Percentiles rank a stretch among this genome's conserved stretches.
Conservation (phyloP, 2,329 filamentous ascomycete species). For the Septoria linicola region DNA sequence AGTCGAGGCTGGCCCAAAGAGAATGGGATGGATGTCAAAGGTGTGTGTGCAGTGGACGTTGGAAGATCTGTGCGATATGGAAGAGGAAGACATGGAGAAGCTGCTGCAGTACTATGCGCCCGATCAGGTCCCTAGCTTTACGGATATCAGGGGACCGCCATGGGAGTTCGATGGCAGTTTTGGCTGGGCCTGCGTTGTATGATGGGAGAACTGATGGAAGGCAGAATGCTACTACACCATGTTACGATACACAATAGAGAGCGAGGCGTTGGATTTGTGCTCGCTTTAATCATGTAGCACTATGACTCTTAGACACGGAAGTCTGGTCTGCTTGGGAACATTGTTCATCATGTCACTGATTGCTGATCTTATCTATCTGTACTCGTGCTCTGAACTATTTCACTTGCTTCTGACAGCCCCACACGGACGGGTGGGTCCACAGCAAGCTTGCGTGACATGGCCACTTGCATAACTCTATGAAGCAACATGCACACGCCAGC, state of each 20-base stretch:
- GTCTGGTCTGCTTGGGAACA: no score
- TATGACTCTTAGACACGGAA: no score
- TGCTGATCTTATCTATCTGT: no score
- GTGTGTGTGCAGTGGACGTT: conserved; percentile 86
- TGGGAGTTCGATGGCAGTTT: conserved; percentile 50
- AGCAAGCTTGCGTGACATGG: no score
- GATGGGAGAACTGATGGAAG: neutral
- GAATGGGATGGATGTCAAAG: conserved; percentile 93
- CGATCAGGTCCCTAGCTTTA: conserved; percentile 45
- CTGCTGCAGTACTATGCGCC: conserved; percentile 72
- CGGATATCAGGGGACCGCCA: conserved; percentile 42
- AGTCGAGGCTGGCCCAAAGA: conserved; percentile 71
- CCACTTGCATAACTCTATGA: no score
- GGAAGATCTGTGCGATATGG: conserved; percentile 79
- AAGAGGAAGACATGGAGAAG: conserved; percentile 75
- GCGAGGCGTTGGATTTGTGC: conserved; percentile 4
- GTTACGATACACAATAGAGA: neutral
- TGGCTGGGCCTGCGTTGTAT: conserved; percentile 41
- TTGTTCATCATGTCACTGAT: no score
- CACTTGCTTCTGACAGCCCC: no score
- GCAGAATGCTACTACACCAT: no score
- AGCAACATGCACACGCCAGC: neutral
- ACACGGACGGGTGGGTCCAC: no score
- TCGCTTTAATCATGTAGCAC: neutral
- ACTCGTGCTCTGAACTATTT: no score